These are phyloP conservation scores for Calonectria naviculata DNA, from an alignment of 2,329 filamentous ascomycete genomes.

Conservation along the genomic window DNA sequence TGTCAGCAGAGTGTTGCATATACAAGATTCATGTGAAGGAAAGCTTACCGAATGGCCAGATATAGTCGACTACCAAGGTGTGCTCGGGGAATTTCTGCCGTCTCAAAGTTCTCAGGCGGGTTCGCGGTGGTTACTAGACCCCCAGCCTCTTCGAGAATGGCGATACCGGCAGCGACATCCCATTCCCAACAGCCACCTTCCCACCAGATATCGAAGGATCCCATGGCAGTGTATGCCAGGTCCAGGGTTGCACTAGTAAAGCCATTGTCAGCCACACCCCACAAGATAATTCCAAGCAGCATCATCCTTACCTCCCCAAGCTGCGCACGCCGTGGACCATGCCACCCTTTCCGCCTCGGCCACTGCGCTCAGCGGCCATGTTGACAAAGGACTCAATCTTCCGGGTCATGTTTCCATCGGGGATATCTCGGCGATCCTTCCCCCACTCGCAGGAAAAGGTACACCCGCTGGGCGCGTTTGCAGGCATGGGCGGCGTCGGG, in stretches of 20 bases:
- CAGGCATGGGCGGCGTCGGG: constrained; percentile 72
- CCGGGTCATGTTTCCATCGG: constrained; percentile 74
- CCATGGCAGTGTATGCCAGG: constrained; percentile 80
- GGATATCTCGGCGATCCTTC: constrained; percentile 75
- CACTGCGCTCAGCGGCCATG: constrained; percentile 75
- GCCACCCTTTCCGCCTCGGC: constrained; percentile 73
- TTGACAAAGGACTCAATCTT: constrained; percentile 82
- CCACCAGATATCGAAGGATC: constrained; percentile 85
- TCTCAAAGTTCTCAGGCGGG: constrained; percentile 68
- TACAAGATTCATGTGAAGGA: not conserved
- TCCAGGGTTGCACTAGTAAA: constrained; percentile 74
- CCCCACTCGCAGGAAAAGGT: constrained; percentile 84
- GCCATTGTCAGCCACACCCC: not conserved
- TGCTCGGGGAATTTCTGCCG: constrained; percentile 67
- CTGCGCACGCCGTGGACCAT: constrained; percentile 84
- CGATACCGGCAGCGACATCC: constrained; percentile 83
- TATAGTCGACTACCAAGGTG: constrained; percentile 76
- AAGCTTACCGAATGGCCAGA: constrained; percentile 70
- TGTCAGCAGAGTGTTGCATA: constrained; percentile 14
- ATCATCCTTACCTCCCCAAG: constrained; percentile 63
- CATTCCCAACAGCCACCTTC: constrained; percentile 87
- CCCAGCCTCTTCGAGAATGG: constrained; percentile 78
- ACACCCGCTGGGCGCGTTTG: constrained; percentile 74
- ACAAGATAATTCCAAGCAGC: not conserved
- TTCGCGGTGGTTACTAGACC: constrained; percentile 81